phyloP scores from a whole-genome alignment of 768 basidiomycete species.

The Lentinula lateritia region DNA sequence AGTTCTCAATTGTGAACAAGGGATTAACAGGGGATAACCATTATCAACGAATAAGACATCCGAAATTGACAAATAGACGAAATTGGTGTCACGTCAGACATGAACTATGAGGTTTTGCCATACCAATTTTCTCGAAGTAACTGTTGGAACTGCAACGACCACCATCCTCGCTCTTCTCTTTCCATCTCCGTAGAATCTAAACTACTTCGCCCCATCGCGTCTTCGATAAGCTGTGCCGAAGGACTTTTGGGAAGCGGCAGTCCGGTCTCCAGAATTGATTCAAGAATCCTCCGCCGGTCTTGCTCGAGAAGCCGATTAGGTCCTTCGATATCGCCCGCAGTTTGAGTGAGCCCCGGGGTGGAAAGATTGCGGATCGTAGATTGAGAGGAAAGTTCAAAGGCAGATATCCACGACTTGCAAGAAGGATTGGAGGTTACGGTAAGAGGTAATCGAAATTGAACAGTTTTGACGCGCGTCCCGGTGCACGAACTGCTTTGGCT shows the following conservation, averaged over 20 bases:
- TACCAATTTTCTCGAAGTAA: conserved; percentile 41
- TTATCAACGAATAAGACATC: no score
- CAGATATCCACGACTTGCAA: conserved; percentile 36
- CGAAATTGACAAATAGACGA: no score
- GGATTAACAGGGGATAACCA: no score
- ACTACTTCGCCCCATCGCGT: conserved; percentile 20
- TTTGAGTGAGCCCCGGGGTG: conserved; percentile 15
- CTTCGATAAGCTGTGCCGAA: conserved; percentile 46
- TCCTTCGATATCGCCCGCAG: conserved; percentile 12
- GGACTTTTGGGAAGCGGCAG: conserved; percentile 70
- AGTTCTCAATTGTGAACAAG: no score
- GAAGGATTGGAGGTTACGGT: conserved; percentile 8
- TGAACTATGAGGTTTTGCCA: not conserved
- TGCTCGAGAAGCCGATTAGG: conserved; percentile 19
- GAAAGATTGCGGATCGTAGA: conserved; percentile 37
- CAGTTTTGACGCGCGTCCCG: conserved; percentile 24
- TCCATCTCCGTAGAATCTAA: conserved; percentile 25
- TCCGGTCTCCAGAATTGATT: conserved; percentile 34
- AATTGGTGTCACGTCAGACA: not conserved
- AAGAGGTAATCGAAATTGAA: conserved; percentile 26
- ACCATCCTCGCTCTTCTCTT: conserved; percentile 69
- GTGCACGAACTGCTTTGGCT: conserved; percentile 30
- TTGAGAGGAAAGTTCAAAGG: conserved; percentile 47
- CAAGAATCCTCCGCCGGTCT: conserved; percentile 28
- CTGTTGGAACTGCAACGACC: conserved; percentile 62